Base-by-base conservation (phyloP, 768 basidiomycete species). In the Cystobasidium tubakii region DNA sequence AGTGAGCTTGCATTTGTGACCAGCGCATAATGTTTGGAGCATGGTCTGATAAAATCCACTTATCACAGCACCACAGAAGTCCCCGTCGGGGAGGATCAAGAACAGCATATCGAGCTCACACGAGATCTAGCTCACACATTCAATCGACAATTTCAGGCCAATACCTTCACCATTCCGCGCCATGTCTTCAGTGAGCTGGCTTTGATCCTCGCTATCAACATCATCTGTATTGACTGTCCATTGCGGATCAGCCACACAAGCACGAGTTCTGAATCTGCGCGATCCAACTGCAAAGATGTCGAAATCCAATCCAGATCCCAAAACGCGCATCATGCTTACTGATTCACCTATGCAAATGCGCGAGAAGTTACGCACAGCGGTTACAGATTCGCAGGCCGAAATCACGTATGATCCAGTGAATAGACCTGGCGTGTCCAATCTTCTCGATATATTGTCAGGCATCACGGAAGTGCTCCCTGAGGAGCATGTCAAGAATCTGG, bases 61-160 rank as follows among this genome's bases (percentile, higher is more conserved):
- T 12, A 9, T 7, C 0, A 19, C 75, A 92, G 93, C 77, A 87
- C 92, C 1, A 95, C 92, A 0, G 90, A 93, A 80, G 90, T 98
- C 0, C 95, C 95, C 0, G 94, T 98, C 3, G 95, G 95, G 29
- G 93, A 97, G 78, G 95, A 98, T 80, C 95, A 97, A 79, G 86
- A 87, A 25, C 95, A 98, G 82, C 95, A 98, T 79, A 85, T 97
- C 50, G 93, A 96, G 78, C 86, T 98, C 0, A 85, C 86, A 21
- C 87, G 92, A 34, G 91, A 94, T 77, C 82, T 96, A 13, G 92
- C 91, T 0, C 87, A 90, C 21, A 83, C 82, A 9, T 95, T 95
- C 83, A 97, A 97, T 80, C 84, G 82, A 82, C 50, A 78, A 65
- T 78, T 77, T 21, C 81, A 83, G 12, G 46, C 77, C 0, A 82